phyloP scores from a whole-genome alignment of 2,329 filamentous ascomycete genomes.

The Colletotrichum sp. region DNA sequence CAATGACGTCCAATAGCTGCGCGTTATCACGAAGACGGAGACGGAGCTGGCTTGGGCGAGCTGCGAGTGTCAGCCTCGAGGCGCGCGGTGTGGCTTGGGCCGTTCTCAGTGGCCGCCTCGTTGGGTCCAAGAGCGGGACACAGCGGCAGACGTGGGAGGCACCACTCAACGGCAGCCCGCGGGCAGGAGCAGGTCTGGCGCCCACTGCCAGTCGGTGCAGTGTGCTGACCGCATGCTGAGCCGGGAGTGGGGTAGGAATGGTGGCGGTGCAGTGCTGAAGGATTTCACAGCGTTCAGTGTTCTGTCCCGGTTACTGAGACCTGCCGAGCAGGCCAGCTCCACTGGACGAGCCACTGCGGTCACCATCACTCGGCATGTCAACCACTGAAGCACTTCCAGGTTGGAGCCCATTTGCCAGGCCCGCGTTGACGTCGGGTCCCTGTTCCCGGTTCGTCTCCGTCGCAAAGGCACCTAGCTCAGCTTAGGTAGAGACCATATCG shows the following conservation, averaged over 20 bases:
- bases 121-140: not conserved
- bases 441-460: not conserved
- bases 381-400: not conserved
- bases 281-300: not conserved
- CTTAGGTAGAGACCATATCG: not conserved
- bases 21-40: constrained; percentile 4
- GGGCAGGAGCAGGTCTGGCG: not conserved
- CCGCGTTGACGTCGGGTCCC: not conserved
- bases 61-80: constrained; percentile 19
- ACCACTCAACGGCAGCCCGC: not conserved
- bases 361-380: not conserved
- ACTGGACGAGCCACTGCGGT: not conserved
- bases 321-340: not conserved
- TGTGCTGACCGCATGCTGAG: not conserved
- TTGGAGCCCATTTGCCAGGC: not conserved
- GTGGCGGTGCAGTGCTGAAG: constrained; percentile 16
- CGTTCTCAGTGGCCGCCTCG: constrained; percentile 1
- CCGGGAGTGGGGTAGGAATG: constrained; percentile 8
- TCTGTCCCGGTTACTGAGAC: not conserved
- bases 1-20: not conserved
- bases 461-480: not conserved
- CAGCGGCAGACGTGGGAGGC: not conserved
- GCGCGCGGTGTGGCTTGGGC: constrained; percentile 15
- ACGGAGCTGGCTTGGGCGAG: not conserved
- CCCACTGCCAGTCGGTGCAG: not conserved